Evolutionary conservation across 2,329 filamentous ascomycete genomes (phyloP), one percentile per base, ranked within the genome.

Genomic region (Calonectria pseudoturangicola): DNA sequence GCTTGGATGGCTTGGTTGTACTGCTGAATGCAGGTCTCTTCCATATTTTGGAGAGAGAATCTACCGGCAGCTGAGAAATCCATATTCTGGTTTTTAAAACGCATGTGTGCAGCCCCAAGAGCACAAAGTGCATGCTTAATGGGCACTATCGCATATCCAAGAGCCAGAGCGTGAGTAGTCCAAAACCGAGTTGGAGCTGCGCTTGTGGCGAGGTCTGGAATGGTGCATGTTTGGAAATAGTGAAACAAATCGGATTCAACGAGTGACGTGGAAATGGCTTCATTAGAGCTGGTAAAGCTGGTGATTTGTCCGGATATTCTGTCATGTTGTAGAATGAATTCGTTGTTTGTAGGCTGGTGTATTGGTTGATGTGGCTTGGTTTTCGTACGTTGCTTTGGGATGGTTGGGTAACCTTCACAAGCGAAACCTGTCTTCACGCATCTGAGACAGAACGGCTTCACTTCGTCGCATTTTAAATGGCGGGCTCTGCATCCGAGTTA

Each of bases 381-480:
- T 30, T 41, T 62, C 13, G 13, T 8, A 5, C 9, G 21, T 15
- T 39, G 56, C 1, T 16, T 45, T 21, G 36, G 36, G 39, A 43
- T 30, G 13, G 12, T 15, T 13, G 65, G 63, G 71, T 79, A 79
- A 2, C 78, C 78, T 13, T 79, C 78, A 21, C 78, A 79, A 33
- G 74, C 74, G 43, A 77, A 72, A 1, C 73, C 66, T 3, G 66
- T 56, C 5, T 72, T 71, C 4, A 63, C 62, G 64, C 78, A 79
- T 15, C 78, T 73, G 4, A 60, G 74, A 33, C 78, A 79, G 0
- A 70, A 71, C 8, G 77, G 78, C 18, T 79, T 81, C 25, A 74
- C 71, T 48, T 82, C 80, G 54, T 82, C 80, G 50, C 80, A 82
- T 36, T 79, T 79, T 30, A 77, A 48, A 30, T 77, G 77, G 8